phyloP scores from a whole-genome alignment of 768 basidiomycete species.

The Hygrocybe coccinea region DNA sequence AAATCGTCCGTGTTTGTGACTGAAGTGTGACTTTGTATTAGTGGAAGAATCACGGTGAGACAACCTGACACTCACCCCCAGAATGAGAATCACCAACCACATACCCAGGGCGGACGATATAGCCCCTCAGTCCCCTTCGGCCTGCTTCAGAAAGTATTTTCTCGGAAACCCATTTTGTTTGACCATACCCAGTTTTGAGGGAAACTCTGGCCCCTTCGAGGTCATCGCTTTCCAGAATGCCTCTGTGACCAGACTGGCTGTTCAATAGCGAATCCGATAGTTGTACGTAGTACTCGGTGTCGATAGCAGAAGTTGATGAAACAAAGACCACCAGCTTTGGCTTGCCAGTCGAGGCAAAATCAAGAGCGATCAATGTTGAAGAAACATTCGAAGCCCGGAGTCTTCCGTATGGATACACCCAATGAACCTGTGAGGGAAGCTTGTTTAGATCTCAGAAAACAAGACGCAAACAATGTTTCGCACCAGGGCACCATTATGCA shows the following conservation, averaged over 20 bases:
- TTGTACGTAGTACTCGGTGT: slow-evolving; percentile 84
- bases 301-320: slow-evolving; percentile 92
- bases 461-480: slow-evolving; percentile 22
- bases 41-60: background rate
- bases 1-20: slow-evolving; percentile 99
- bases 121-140: slow-evolving; percentile 73
- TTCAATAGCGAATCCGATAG: slow-evolving; percentile 68
- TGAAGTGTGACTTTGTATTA: slow-evolving; percentile 25
- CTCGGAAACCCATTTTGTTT: slow-evolving; percentile 98
- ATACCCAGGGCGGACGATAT: slow-evolving; percentile 91
- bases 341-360: slow-evolving; percentile 68
- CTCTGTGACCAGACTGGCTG: slow-evolving; percentile 41
- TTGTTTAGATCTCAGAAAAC: background rate
- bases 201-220: slow-evolving; percentile 74
- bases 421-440: slow-evolving; percentile 67
- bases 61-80: slow-evolving; percentile 55
- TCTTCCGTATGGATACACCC: slow-evolving; percentile 97
- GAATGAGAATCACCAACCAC: slow-evolving; percentile 87
- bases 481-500: slow-evolving; percentile 97
- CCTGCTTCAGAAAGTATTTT: slow-evolving; percentile 91
- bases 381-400: slow-evolving; percentile 90
- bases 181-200: slow-evolving; percentile 91
- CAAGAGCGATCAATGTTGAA: slow-evolving; percentile 77
- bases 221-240: slow-evolving; percentile 83
- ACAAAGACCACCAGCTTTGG: slow-evolving; percentile 85